Conservation (phyloP, 495 filamentous ascomycete genomes). For the Xylaria acuta region DNA sequence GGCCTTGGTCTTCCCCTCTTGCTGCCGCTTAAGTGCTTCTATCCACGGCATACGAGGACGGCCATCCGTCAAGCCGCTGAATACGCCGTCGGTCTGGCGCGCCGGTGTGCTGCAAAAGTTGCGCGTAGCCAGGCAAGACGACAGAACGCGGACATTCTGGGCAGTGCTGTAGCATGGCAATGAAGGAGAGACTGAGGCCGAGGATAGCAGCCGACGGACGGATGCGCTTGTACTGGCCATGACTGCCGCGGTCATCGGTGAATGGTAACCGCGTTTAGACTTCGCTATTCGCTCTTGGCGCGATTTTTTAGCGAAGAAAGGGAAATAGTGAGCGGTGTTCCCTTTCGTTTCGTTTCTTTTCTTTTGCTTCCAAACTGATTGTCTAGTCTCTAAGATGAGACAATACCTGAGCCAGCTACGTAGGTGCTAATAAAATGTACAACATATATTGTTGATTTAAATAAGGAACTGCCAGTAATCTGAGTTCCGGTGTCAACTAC, state of each 20-base stretch:
- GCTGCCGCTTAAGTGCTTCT: slow-evolving; percentile 37
- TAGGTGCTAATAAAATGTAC: neutral
- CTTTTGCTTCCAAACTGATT: neutral
- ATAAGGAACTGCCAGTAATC: neutral
- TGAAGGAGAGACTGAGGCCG: neutral
- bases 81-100: slow-evolving; percentile 30
- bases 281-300: neutral
- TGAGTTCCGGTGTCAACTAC: neutral
- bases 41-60: slow-evolving; percentile 24
- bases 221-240: slow-evolving; percentile 22
- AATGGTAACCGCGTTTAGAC: neutral
- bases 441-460: neutral
- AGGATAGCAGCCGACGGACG: slow-evolving; percentile 6
- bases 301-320: neutral
- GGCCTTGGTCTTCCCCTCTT: slow-evolving; percentile 36
- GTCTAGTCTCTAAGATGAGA: too few species aligned
- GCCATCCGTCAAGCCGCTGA: slow-evolving; percentile 27
- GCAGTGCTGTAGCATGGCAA: neutral
- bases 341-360: neutral
- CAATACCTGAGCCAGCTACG: neutral
- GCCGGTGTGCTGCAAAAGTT: neutral
- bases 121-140: neutral
- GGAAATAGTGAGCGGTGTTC: neutral
- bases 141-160: neutral
- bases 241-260: neutral